These are phyloP conservation scores for Agrocybe chaxingu DNA, from an alignment of 768 basidiomycete genomes.

Conservation along the genomic window DNA sequence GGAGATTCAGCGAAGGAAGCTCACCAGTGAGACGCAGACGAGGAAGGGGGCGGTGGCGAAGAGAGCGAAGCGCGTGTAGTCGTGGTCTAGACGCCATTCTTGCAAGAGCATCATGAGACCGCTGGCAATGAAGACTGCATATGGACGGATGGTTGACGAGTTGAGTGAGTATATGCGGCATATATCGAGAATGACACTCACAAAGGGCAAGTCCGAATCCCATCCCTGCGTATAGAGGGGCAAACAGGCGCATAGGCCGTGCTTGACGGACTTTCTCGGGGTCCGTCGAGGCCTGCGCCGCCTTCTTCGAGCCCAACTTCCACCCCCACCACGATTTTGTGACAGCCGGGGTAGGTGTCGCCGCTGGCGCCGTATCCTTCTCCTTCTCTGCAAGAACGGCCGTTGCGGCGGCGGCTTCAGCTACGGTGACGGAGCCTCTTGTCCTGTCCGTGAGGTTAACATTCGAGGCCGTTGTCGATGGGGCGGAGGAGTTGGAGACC, in stretches of 20 bases:
- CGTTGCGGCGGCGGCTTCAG: slow-evolving; percentile 28
- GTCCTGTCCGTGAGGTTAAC: slow-evolving; percentile 54
- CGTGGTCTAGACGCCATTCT: slow-evolving; percentile 67
- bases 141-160: neutral
- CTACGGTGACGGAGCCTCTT: slow-evolving; percentile 22
- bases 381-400: slow-evolving; percentile 30
- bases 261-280: slow-evolving; percentile 45
- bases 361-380: slow-evolving; percentile 13
- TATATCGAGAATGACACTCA: slow-evolving; percentile 28
- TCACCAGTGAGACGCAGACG: slow-evolving; percentile 71
- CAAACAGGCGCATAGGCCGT: slow-evolving; percentile 59
- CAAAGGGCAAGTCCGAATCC: slow-evolving; percentile 66
- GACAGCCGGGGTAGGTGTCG: slow-evolving; percentile 7
- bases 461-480: slow-evolving; percentile 49
- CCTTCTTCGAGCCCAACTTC: slow-evolving; percentile 36
- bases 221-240: slow-evolving; percentile 71
- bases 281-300: slow-evolving; percentile 33
- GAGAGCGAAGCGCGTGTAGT: slow-evolving; percentile 62
- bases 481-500: slow-evolving; percentile 34
- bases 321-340: slow-evolving; percentile 42
- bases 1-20: slow-evolving; percentile 14
- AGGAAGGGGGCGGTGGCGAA: slow-evolving; percentile 65
- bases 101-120: slow-evolving; percentile 57
- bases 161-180: neutral
- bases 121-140: slow-evolving; percentile 63